Evolutionary conservation across 2,329 filamentous ascomycete species (phyloP), one percentile per base, ranked within the genome.

Genomic region (Colletotrichum musae): DNA sequence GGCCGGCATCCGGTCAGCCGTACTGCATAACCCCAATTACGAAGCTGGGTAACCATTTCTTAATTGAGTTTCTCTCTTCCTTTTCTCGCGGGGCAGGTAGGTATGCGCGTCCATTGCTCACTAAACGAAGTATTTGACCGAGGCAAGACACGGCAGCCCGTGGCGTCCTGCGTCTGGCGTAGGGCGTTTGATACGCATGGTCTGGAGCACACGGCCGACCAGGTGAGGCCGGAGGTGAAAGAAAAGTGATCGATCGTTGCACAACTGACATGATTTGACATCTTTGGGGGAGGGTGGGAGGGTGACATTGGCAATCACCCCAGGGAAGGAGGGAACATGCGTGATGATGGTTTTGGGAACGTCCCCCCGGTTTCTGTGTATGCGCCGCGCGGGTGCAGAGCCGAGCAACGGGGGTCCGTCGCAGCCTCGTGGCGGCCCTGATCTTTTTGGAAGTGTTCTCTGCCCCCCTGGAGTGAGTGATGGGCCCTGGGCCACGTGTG

Each of bases 381-480:
- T n/a, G 65, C 47, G 65, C 65, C 60, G 39, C 60, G 58, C 28
- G 24, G 60, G 18, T 52, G 56, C 62, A 65, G 59, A 57, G 28
- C 59, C 53, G 32, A 52, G 50, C 32, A 16, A 3, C 36, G 48
- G 28, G 5, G 41, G 41, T 12, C 28, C 6, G 9, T 64, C 43
- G 12, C 45, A 26, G 52, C 53, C 61, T 39, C 26, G 5, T 43
- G 24, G 2, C 43, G 24, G 26, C 26, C 21, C 32, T 36, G 32
- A 36, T 3, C 9, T 10, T 36, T 10, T 36, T 7, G 32, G 9
- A 36, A 10, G 32, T 2, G 7, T 4, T 36, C 32, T 36, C 32
- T 12, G 9, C 6, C 7, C 32, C 32, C 32, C 32, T 36, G 32
- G 32, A 36, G 32, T 36, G 32, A 10, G 10, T 36, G 32, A 36